Base-by-base conservation (phyloP, 768 basidiomycete genomes). In the Calocera cornea region DNA sequence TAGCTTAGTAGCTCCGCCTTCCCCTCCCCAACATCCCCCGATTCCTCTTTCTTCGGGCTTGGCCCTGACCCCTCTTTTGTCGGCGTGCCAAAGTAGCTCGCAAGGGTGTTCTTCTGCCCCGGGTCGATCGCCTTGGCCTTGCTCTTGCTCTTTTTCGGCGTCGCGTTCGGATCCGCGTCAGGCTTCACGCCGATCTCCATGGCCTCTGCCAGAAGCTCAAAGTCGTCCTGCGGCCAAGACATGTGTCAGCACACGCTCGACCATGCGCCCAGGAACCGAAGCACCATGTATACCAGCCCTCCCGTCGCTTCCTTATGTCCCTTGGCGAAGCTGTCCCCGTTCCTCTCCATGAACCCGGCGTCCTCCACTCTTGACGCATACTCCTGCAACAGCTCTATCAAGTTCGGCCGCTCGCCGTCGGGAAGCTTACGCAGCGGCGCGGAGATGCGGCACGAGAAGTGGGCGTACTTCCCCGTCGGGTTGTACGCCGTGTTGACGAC, bases 241-340 rank as follows among this genome's bases (percentile, higher is more conserved):
- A n/a, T n/a, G 7, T 38, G 36, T 38, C 36, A 38, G 36, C 36
- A 14, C 36, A 38, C 14, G 36, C n/a, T 38, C 36, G 5, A 5
- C 36, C 5, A 38, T 38, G 36, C 8, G 44, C 5, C 7, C 7
- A 19, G 19, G 3, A 47, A 47, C 8, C 44, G 7, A 68, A 72
- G 12, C 16, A 74, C 75, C 63, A 72, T 87, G 31, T 77, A 68
- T 34, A 83, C 80, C 68, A 82, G 80, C 0, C 81, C 81, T 0
- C 81, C 81, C n/a, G 80, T 81, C 8, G 81, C 81, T 71, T 82
- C 77, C 40, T 78, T 79, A 70, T 83, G 81, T 0, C 81, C 81
- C 29, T 80, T 69, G 11, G 81, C 81, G 67, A 79, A 83, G 66
- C 82, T 77, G 1, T 77, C 76, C 27, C 81, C 81, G 50, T 82